Percentiles rank a stretch among this genome's conserved stretches.
Conservation (phyloP, 352 stramenopile species). For the Globisporangium acanthophoron region DNA sequence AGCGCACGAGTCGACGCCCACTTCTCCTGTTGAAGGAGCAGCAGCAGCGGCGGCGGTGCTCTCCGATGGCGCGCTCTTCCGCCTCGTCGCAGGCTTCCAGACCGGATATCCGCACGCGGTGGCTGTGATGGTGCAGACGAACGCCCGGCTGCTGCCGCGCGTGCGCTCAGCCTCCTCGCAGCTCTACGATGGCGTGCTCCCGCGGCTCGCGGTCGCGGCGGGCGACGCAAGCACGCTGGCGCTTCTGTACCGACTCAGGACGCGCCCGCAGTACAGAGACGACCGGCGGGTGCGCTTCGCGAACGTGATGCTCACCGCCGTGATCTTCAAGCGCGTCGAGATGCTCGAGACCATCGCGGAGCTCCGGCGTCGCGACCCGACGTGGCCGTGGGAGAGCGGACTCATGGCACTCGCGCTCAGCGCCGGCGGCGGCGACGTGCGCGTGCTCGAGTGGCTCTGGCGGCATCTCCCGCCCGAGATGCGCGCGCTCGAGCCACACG, state of each 20-base stretch:
- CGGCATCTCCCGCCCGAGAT: neutral
- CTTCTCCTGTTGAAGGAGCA: too few relatives aligned
- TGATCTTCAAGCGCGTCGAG: neutral
- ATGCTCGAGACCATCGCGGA: neutral
- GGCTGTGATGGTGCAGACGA: neutral
- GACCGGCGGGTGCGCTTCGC: neutral
- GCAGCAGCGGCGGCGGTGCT: neutral
- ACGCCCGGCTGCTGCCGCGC: too few relatives aligned
- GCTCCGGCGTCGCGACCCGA: neutral
- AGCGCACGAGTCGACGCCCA: too few relatives aligned
- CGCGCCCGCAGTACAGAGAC: neutral
- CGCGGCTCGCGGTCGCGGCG: neutral
- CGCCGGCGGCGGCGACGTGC: neutral
- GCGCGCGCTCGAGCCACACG: neutral
- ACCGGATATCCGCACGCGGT: neutral
- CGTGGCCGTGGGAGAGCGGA: neutral
- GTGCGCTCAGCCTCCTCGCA: neutral
- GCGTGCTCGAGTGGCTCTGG: slow-evolving; percentile 2
- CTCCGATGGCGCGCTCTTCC: neutral
- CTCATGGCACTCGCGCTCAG: neutral
- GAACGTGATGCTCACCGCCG: neutral
- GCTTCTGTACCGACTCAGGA: neutral
- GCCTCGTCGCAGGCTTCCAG: neutral
- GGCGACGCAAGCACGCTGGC: neutral
- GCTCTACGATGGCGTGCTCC: neutral